Conservation (phyloP, 208 protist species). For the Leishmania arabica region DNA sequence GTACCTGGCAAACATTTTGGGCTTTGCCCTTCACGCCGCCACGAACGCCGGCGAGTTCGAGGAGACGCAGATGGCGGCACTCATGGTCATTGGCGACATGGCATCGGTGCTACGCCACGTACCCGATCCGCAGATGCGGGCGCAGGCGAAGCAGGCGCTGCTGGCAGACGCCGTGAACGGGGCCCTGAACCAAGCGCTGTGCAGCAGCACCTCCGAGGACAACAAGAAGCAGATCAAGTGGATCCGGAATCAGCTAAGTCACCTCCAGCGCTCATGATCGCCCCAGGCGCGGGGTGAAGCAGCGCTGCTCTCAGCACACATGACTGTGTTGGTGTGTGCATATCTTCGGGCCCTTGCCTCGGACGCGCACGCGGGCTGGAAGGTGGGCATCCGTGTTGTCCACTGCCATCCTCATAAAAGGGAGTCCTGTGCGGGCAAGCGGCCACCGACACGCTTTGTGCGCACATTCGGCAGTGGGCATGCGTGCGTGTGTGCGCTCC, state of each 20-base stretch:
- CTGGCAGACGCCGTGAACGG: conserved; percentile 38
- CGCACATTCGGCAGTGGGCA: not conserved
- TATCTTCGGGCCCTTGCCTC: not conserved
- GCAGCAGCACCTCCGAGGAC: conserved; percentile 32
- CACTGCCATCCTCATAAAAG: not conserved
- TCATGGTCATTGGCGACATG: conserved; percentile 87
- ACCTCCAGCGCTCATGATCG: conserved; percentile 32
- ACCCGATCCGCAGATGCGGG: conserved; percentile 42
- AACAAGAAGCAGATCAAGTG: conserved; percentile 69
- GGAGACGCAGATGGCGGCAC: conserved; percentile 59
- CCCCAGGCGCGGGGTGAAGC: too few relatives aligned
- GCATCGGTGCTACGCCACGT: conserved; percentile 66
- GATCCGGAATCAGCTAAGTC: conserved; percentile 59
- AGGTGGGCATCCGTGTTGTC: not conserved
- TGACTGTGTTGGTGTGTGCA: not conserved
- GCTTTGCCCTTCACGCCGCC: conserved; percentile 72
- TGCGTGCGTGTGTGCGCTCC: not conserved
- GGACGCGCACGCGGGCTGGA: not conserved
- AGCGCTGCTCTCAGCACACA: not conserved
- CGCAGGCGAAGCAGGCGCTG: conserved; percentile 71
- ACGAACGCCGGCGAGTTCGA: conserved; percentile 43
- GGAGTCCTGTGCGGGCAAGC: not conserved
- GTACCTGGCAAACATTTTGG: conserved; percentile 71
- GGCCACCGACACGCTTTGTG: not conserved
- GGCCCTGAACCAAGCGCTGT: conserved; percentile 36